Evolutionary conservation across 768 basidiomycete genomes (phyloP).

Genomic region (Hericium coralloides): DNA sequence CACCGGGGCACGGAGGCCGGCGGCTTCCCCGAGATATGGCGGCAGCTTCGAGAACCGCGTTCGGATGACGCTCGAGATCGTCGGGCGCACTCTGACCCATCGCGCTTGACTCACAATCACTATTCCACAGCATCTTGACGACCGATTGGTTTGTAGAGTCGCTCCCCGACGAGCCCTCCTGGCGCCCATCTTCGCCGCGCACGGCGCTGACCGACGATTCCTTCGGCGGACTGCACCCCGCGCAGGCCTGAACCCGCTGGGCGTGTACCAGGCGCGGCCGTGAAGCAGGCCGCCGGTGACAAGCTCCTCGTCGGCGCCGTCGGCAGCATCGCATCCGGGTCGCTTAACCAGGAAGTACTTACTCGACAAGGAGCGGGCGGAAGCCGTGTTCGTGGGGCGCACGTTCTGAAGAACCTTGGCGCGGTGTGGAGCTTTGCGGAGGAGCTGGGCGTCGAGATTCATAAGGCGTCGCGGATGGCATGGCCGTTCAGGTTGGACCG

Average conservation of each 20-base stretch:
- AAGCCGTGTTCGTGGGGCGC: constrained; percentile 31
- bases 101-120: constrained; percentile 1
- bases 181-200: constrained; percentile 54
- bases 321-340: constrained; percentile 47
- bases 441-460: constrained; percentile 40
- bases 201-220: constrained; percentile 72
- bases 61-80: constrained; percentile 54
- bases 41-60: constrained; percentile 40
- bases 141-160: constrained; percentile 65
- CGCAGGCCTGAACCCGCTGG: constrained; percentile 20
- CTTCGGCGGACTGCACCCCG: constrained; percentile 46
- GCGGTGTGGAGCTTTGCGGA: constrained; percentile 42
- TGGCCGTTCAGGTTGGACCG: constrained; percentile 34
- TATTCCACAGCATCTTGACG: constrained; percentile 44
- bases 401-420: constrained; percentile 55
- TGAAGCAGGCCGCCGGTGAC: constrained; percentile 38
- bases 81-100: constrained; percentile 29
- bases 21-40: constrained; percentile 37
- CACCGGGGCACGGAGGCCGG: constrained; percentile 24
- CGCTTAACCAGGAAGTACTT: constrained; percentile 52
- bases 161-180: constrained; percentile 49
- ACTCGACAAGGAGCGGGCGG: constrained; percentile 48
- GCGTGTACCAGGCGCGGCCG: constrained; percentile 47
- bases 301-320: constrained; percentile 39
- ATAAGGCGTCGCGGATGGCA: constrained; percentile 42